Evolutionary conservation across 768 basidiomycete species (phyloP).

Genomic region (Pisolithus sp.): DNA sequence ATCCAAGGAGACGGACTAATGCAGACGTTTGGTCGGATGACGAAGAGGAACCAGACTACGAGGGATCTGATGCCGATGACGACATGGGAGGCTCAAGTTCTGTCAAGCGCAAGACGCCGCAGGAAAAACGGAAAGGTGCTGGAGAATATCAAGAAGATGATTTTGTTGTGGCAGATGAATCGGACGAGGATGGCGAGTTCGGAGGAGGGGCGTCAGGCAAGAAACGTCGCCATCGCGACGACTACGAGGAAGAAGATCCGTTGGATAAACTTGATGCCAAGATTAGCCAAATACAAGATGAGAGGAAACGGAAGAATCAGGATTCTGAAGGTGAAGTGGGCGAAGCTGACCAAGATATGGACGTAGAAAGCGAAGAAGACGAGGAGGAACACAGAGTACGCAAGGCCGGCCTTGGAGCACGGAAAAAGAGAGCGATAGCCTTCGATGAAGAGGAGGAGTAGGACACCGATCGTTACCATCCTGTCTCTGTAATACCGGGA

Average conservation of each 20-base stretch:
- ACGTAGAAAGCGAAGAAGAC: slow-evolving; percentile 67
- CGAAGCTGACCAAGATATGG: slow-evolving; percentile 49
- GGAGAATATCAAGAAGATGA: slow-evolving; percentile 81
- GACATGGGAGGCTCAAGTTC: slow-evolving; percentile 30
- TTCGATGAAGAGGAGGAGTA: slow-evolving; percentile 58
- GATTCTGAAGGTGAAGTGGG: slow-evolving; percentile 30
- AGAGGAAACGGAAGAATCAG: slow-evolving; percentile 37
- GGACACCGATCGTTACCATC: slow-evolving; percentile 6
- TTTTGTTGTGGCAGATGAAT: slow-evolving; percentile 74
- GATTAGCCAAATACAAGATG: slow-evolving; percentile 50
- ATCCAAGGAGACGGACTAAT: slow-evolving; percentile 34
- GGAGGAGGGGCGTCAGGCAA: slow-evolving; percentile 31
- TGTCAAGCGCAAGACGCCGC: slow-evolving; percentile 39
- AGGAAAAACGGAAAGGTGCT: slow-evolving; percentile 44
- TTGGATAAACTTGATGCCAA: slow-evolving; percentile 68
- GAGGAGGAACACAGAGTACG: slow-evolving; percentile 67
- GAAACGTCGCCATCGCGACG: slow-evolving; percentile 34
- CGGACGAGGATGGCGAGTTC: slow-evolving; percentile 52
- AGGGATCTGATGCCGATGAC: slow-evolving; percentile 57
- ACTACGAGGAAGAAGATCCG: slow-evolving; percentile 50
- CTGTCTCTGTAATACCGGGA: slow-evolving; percentile 2
- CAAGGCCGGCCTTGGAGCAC: slow-evolving; percentile 43
- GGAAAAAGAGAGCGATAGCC: slow-evolving; percentile 52
- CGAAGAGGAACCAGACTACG: slow-evolving; percentile 56
- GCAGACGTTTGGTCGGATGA: slow-evolving; percentile 64